A percentile compares a stretch with the other conserved stretches of the same genome.
These are phyloP conservation scores for Bothia castanella DNA, from an alignment of 1,284 basidiomycete genomes.

Conservation along the genomic window DNA sequence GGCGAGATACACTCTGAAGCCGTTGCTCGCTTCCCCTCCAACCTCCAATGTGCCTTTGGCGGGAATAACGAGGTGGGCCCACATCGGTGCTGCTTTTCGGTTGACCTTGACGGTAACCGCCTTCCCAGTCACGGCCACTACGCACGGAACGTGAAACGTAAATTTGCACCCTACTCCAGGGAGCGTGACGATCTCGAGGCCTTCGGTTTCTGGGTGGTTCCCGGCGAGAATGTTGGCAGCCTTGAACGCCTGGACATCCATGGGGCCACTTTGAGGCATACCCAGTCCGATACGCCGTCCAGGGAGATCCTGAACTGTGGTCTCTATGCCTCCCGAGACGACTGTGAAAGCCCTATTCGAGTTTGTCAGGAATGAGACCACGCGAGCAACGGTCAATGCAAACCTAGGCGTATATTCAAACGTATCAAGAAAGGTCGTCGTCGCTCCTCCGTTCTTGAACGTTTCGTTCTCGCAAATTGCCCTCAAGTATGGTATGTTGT, in stretches of 20 bases:
- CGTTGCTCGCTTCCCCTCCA: constrained; percentile 27
- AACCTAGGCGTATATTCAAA: constrained; percentile 45
- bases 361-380: background rate
- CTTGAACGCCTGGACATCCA: constrained; percentile 59
- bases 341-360: constrained; percentile 51
- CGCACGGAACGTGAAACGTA: constrained; percentile 47
- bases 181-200: constrained; percentile 51
- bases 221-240: constrained; percentile 61
- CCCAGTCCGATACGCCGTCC: constrained; percentile 56
- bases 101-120: constrained; percentile 43
- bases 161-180: constrained; percentile 37
- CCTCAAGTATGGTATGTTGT: constrained; percentile 52
- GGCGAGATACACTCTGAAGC: constrained; percentile 56
- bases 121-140: constrained; percentile 59
- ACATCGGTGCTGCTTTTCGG: constrained; percentile 41
- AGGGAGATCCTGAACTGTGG: constrained; percentile 63
- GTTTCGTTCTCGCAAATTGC: constrained; percentile 40
- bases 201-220: constrained; percentile 53
- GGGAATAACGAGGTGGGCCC: constrained; percentile 48
- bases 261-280: constrained; percentile 65
- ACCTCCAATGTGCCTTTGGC: constrained; percentile 44
- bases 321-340: constrained; percentile 54
- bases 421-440: constrained; percentile 53
- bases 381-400: background rate
- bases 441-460: constrained; percentile 49